Percentiles rank a stretch among this genome's conserved stretches.
Evolutionary conservation across 345 rosid species (phyloP).

Genomic region (Pugionium dolabratum): DNA sequence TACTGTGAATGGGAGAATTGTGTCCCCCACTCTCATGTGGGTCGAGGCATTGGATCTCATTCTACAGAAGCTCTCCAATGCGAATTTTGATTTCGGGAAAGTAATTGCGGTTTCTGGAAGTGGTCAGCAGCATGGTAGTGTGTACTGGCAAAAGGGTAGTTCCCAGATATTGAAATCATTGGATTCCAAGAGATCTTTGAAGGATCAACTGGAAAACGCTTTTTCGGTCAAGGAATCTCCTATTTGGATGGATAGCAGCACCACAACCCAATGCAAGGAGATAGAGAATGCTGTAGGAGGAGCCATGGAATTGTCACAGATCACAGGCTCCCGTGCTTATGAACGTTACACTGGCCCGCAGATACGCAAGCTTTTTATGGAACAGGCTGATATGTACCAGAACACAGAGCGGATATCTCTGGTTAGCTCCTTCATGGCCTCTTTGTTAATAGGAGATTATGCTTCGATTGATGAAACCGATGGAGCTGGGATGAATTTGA

Average conservation of each 20-base stretch:
- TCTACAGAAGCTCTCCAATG: conserved; percentile 55
- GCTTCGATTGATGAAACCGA: conserved; percentile 87
- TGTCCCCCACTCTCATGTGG: conserved; percentile 98
- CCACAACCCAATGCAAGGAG: conserved; percentile 75
- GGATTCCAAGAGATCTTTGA: conserved; percentile 55
- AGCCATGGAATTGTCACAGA: conserved; percentile 64
- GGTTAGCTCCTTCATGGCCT: conserved; percentile 95
- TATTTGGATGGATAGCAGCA: conserved; percentile 95
- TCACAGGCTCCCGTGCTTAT: conserved; percentile 75
- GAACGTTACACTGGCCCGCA: conserved; percentile 93
- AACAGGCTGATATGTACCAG: conserved; percentile 49
- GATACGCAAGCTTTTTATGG: conserved; percentile 64
- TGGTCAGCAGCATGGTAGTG: conserved; percentile 98
- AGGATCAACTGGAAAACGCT: conserved; percentile 60
- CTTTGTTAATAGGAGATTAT: conserved; percentile 67
- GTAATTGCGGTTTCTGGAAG: conserved; percentile 85
- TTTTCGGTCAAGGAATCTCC: conserved; percentile 83
- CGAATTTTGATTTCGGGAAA: conserved; percentile 64
- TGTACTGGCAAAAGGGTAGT: conserved; percentile 81
- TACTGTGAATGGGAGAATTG: conserved; percentile 63
- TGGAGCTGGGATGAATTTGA: conserved; percentile 96
- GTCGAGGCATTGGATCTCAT: conserved; percentile 90
- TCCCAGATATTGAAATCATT: conserved; percentile 52
- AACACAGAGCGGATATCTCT: conserved; percentile 83
- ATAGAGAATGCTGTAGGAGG: conserved; percentile 92